These are phyloP conservation scores for Russula foetens DNA, from an alignment of 768 basidiomycete genomes.

Conservation along the genomic window DNA sequence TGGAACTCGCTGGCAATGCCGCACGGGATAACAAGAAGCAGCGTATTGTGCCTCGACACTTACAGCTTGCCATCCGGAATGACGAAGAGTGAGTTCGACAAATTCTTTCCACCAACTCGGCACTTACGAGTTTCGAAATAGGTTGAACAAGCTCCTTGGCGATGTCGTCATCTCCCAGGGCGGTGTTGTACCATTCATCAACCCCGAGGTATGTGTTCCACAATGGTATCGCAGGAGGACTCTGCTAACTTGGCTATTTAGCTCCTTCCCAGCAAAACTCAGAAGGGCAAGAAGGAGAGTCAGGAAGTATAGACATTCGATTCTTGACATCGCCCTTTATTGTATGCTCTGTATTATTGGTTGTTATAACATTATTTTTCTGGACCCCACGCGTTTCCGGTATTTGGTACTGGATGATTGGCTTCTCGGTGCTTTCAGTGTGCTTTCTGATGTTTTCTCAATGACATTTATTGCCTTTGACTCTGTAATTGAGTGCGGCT, in stretches of 20 bases:
- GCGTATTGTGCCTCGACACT: constrained; percentile 91
- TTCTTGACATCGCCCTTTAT: constrained; percentile 9
- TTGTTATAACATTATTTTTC: constrained; percentile 20
- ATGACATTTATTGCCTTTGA: no score
- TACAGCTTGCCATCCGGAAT: constrained; percentile 91
- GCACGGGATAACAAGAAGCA: constrained; percentile 91
- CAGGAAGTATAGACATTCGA: constrained; percentile 28
- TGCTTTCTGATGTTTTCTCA: background rate
- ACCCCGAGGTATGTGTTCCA: constrained; percentile 39
- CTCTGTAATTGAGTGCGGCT: no score
- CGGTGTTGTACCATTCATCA: constrained; percentile 84
- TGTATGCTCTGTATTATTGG: constrained; percentile 19
- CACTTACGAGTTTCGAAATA: constrained; percentile 22
- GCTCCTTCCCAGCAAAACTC: constrained; percentile 40
- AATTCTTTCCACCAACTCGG: background rate
- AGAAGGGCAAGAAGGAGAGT: constrained; percentile 44
- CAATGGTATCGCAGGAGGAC: background rate
- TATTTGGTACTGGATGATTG: background rate
- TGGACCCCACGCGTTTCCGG: background rate
- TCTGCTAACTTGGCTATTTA: constrained; percentile 14
- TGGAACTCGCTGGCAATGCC: constrained; percentile 87
- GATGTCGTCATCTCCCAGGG: constrained; percentile 92
- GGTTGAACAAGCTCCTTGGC: constrained; percentile 62
- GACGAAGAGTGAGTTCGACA: constrained; percentile 65
- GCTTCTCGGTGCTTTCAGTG: background rate